Conservation (phyloP, 2,329 filamentous ascomycete species). For the Grosmannia huntii region DNA sequence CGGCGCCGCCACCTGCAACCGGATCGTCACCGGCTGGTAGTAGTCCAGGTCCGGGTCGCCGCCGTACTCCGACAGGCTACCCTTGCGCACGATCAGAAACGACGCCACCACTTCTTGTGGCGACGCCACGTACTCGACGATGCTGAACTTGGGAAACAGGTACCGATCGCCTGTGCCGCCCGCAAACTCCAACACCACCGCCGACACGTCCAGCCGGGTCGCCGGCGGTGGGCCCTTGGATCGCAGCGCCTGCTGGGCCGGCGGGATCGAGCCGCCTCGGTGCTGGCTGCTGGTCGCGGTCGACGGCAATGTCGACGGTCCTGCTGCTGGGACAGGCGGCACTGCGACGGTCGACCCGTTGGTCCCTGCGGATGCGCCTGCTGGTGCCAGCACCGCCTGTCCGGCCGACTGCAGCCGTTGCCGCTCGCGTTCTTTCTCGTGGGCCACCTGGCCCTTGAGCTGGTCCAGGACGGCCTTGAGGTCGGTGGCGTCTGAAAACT, state of each 20-base stretch:
- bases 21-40: constrained; percentile 62
- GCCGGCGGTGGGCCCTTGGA: constrained; percentile 46
- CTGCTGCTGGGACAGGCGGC: too few relatives aligned
- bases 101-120: constrained; percentile 52
- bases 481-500: constrained; percentile 39
- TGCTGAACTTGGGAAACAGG: constrained; percentile 65
- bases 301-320: constrained; percentile 16
- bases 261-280: constrained; percentile 4
- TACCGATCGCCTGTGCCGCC: constrained; percentile 61
- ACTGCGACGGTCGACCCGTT: neutral
- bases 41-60: constrained; percentile 55
- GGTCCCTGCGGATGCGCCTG: constrained; percentile 1
- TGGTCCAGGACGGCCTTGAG: constrained; percentile 39
- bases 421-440: constrained; percentile 5
- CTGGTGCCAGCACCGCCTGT: neutral
- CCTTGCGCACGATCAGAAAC: constrained; percentile 65
- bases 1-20: constrained; percentile 24
- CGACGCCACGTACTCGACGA: constrained; percentile 51
- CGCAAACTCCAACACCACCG: constrained; percentile 57
- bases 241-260: constrained; percentile 39
- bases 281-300: constrained; percentile 9
- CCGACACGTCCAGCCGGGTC: constrained; percentile 46
- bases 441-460: constrained; percentile 27
- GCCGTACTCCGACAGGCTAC: constrained; percentile 50
- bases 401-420: constrained; percentile 13